A percentile compares a stretch with the other conserved stretches of the same genome.
Evolutionary conservation across 164 flowering plant species (phyloP).

Genomic region (Tinospora cordifolia): DNA sequence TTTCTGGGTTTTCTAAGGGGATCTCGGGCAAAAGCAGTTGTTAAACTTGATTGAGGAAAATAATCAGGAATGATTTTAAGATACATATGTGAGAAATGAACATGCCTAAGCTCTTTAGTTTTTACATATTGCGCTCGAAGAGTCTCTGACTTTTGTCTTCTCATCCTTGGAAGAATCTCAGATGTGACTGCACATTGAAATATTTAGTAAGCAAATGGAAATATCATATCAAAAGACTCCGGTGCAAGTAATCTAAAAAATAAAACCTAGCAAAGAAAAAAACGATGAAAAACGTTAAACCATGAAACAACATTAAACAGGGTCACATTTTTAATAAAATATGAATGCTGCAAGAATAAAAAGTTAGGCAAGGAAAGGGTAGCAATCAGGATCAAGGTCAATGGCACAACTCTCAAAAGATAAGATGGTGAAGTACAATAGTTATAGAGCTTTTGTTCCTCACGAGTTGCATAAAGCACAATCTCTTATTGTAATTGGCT

Average conservation of each 20-base stretch:
- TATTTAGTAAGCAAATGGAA: conserved; percentile 3
- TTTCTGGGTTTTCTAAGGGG: neutral
- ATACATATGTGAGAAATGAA: conserved; percentile 6
- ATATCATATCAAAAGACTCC: neutral
- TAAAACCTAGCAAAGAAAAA: neutral
- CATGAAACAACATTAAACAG: neutral
- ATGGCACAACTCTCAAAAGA: neutral
- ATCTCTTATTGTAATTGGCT: neutral
- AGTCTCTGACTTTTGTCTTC: conserved; percentile 86
- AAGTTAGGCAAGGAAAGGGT: neutral
- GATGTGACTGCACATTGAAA: conserved; percentile 17
- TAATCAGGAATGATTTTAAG: neutral
- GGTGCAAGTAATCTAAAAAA: neutral
- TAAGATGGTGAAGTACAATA: neutral
- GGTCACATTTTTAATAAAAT: neutral
- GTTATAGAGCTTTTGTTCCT: neutral
- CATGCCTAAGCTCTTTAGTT: conserved; percentile 69
- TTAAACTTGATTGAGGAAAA: neutral
- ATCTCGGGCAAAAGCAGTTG: neutral
- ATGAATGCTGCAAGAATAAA: neutral
- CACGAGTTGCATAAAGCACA: neutral
- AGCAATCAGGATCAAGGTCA: neutral
- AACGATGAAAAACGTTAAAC: neutral
- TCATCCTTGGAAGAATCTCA: conserved; percentile 40
- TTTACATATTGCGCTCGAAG: conserved; percentile 80